Conservation (phyloP, 2,329 filamentous ascomycete genomes). For the Epichloe baconii region DNA sequence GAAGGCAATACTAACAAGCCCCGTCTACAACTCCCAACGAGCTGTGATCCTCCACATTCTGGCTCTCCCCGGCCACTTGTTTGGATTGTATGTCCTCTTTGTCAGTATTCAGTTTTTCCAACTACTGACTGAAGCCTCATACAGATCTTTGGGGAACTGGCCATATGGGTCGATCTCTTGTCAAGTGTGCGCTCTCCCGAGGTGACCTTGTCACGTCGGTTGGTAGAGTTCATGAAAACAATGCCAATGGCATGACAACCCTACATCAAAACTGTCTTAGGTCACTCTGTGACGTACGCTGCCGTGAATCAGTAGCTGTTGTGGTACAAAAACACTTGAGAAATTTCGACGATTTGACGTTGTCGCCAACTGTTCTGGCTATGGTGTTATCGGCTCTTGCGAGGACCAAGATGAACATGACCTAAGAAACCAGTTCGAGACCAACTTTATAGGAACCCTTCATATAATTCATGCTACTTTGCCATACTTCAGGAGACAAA, state of each 20-base stretch:
- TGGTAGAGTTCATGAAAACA: slow-evolving; percentile 69
- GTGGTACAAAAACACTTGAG: slow-evolving; percentile 57
- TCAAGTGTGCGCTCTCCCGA: slow-evolving; percentile 66
- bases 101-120: background rate
- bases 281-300: slow-evolving; percentile 80
- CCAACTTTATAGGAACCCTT: slow-evolving; percentile 90
- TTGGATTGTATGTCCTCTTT: slow-evolving; percentile 50
- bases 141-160: slow-evolving; percentile 93
- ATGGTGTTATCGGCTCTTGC: slow-evolving; percentile 88
- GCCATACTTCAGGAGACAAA: slow-evolving; percentile 71
- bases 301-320: slow-evolving; percentile 60
- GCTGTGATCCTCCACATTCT: slow-evolving; percentile 71
- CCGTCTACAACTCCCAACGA: slow-evolving; percentile 51
- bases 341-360: slow-evolving; percentile 77
- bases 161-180: slow-evolving; percentile 85
- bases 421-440: slow-evolving; percentile 90
- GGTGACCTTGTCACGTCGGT: slow-evolving; percentile 79
- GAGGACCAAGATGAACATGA: slow-evolving; percentile 96
- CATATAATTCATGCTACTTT: slow-evolving; percentile 85
- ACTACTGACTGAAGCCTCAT: slow-evolving; percentile 1
- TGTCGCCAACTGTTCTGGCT: slow-evolving; percentile 87
- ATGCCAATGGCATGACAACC: slow-evolving; percentile 55
- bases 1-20: slow-evolving; percentile 15
- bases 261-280: slow-evolving; percentile 64
- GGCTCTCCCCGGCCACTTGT: slow-evolving; percentile 63